phyloP scores from a whole-genome alignment of 768 basidiomycete genomes.

The Galerina sulciceps region DNA sequence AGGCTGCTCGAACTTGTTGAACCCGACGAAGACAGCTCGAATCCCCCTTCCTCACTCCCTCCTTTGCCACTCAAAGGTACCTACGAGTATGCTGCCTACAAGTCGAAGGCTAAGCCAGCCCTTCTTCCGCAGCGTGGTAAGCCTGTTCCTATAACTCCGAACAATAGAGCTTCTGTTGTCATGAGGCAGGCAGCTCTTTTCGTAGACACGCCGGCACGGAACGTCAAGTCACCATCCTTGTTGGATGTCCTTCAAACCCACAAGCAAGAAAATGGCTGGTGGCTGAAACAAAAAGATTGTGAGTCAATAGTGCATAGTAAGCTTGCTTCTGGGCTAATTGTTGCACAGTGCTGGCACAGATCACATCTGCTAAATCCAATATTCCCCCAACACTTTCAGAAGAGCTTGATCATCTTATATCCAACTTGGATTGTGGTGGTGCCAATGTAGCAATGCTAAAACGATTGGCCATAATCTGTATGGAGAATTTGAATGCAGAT shows the following conservation, averaged over 20 bases:
- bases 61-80: slow-evolving; percentile 53
- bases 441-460: slow-evolving; percentile 62
- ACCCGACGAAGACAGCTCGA: slow-evolving; percentile 63
- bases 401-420: slow-evolving; percentile 59
- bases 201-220: slow-evolving; percentile 76
- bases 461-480: slow-evolving; percentile 67
- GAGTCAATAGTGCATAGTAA: slow-evolving; percentile 31
- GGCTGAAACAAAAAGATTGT: slow-evolving; percentile 79
- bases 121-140: slow-evolving; percentile 37
- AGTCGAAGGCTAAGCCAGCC: slow-evolving; percentile 41
- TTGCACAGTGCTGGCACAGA: slow-evolving; percentile 51
- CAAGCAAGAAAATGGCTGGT: slow-evolving; percentile 81
- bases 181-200: slow-evolving; percentile 80
- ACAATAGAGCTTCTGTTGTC: slow-evolving; percentile 57
- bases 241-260: slow-evolving; percentile 71
- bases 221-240: slow-evolving; percentile 56
- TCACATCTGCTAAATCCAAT: slow-evolving; percentile 45
- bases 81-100: slow-evolving; percentile 39
- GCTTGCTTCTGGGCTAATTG: slow-evolving; percentile 6
- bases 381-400: slow-evolving; percentile 39
- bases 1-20: slow-evolving; percentile 86
- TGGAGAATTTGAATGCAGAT: slow-evolving; percentile 58
- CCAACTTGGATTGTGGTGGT: slow-evolving; percentile 54
- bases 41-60: slow-evolving; percentile 56
- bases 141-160: slow-evolving; percentile 65